phyloP scores from a whole-genome alignment of 2,329 filamentous ascomycete genomes.

The Alternaria conjuncta region DNA sequence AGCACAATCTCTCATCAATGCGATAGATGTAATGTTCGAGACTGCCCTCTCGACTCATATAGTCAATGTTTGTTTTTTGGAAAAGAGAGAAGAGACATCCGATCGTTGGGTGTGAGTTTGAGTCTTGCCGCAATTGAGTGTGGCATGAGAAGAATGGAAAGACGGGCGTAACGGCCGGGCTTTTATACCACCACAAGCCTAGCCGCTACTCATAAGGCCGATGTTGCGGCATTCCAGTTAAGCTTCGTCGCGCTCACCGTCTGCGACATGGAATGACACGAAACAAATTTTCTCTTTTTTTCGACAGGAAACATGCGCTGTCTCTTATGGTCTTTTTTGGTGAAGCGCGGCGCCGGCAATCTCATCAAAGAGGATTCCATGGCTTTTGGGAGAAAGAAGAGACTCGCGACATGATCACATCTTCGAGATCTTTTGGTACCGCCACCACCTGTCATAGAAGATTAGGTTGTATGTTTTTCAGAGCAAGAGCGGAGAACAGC shows the following conservation, averaged over 20 bases:
- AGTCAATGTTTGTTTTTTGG: not conserved
- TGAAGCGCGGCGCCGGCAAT: not conserved
- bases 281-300: too few species aligned
- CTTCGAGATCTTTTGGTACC: not conserved
- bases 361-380: accelerated
- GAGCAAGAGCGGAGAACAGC: not conserved
- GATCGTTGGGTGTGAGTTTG: too few species aligned
- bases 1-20: too few species aligned
- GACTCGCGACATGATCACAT: accelerated
- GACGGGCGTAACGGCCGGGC: too few species aligned
- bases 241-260: not conserved
- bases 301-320: not conserved
- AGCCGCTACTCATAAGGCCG: not conserved
- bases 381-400: not conserved
- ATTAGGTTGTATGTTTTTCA: not conserved
- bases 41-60: too few species aligned
- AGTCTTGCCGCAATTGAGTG: too few species aligned
- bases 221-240: not conserved
- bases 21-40: too few species aligned
- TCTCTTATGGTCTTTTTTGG: too few species aligned
- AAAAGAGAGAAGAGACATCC: not conserved
- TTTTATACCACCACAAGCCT: not conserved
- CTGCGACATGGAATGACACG: too few species aligned
- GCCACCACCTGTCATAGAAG: not conserved
- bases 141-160: too few species aligned